Evolutionary conservation across 352 stramenopile species (phyloP).

Genomic region (Phytophthora sansomeana): DNA sequence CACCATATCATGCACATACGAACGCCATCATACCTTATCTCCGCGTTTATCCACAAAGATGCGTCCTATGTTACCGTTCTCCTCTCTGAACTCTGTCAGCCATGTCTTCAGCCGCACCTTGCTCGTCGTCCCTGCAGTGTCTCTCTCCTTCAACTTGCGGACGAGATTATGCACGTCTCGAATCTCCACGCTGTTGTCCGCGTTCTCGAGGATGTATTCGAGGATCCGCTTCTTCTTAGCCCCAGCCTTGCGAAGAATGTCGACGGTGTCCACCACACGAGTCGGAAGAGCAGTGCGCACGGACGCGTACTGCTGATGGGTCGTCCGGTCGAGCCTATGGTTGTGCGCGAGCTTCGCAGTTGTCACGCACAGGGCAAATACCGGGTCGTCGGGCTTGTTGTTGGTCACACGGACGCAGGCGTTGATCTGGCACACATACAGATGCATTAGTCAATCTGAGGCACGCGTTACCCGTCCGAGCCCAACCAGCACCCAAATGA

Average conservation of each 20-base stretch:
- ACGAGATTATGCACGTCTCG: background rate
- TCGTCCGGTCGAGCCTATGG: background rate
- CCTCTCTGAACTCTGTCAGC: too few species aligned
- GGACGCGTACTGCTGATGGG: background rate
- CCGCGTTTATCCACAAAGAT: too few species aligned
- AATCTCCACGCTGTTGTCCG: background rate
- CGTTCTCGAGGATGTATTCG: background rate
- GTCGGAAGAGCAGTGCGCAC: background rate
- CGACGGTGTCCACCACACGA: background rate
- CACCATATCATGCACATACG: too few species aligned
- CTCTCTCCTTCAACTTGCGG: background rate
- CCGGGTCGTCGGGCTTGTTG: background rate
- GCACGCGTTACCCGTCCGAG: background rate
- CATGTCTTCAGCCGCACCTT: too few species aligned
- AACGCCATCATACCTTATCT: too few species aligned
- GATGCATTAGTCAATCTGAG: too few species aligned
- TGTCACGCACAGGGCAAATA: background rate
- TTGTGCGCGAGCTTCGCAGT: background rate
- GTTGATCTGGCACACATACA: background rate
- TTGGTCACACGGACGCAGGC: background rate
- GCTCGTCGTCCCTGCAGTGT: background rate
- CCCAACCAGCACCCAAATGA: background rate
- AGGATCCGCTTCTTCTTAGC: background rate
- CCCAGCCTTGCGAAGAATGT: background rate
- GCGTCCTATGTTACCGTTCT: too few species aligned